Base-by-base conservation (phyloP, 208 protist genomes). In the Trypanosomatidae sp. region DNA sequence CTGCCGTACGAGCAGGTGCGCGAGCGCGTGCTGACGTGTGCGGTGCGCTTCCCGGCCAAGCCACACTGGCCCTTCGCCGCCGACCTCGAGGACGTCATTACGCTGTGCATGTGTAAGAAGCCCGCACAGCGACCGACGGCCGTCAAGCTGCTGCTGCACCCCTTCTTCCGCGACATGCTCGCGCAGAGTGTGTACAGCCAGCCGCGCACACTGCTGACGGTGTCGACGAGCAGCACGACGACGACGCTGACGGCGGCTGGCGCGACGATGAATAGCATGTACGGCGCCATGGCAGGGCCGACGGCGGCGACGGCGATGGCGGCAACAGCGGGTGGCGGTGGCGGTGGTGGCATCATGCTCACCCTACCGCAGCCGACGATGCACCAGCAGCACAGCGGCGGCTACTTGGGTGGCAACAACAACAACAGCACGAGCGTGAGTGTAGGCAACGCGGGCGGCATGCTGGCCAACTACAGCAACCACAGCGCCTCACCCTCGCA, bases 81-180 rank as follows among this genome's bases (percentile, higher is more conserved):
- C 19, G 52, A 67, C 20, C 35, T 92, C 6, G 55, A 73, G 43
- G 67, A 75, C 21, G 71, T 58, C 4, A 86, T 92, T 23, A 28
- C 33, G 35, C 56, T 25, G 27, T 88, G 82, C 45, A 37, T 92
- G 40, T 46, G 67, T 21, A 73, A 69, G 54, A 54, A 73, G 39
- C 62, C 77, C 0, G 41, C 60, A 3, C 42, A 64, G 19, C 60
- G 82, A 43, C 82, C 82, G 0, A 66, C 21, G 21, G 70, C 87
- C 13, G 25, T 70, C 19, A 33, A 60, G 15, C 57, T 91, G 37
- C 51, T 91, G 25, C 56, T 52, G 7, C 64, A 82, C 27, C 49
- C 66, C 7, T 84, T 87, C 37, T 82, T 87, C 52, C 58, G 50
- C 32, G 58, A 71, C 21, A 13, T 19, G 13, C 16, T 28, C 39